Base-by-base conservation (phyloP, 2,329 filamentous ascomycete species). In the Apiospora hydei region DNA sequence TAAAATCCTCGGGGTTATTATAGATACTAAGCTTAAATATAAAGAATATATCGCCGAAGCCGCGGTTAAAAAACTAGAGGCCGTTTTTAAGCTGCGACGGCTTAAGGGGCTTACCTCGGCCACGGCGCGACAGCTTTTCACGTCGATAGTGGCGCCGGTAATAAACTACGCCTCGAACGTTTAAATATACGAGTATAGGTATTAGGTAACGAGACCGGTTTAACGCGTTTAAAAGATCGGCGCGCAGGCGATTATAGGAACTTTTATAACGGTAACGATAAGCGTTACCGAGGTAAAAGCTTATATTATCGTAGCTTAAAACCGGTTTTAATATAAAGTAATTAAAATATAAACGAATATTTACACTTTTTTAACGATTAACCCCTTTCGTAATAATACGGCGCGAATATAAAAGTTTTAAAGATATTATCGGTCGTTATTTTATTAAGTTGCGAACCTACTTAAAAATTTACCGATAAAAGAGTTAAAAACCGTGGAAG, bases 1-100 rank as follows among this genome's bases (percentile, higher is more conserved):
- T 24, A 69, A 77, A 69, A 76, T 77, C 53, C 75, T 76, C 16
- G 70, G 74, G 14, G 72, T 76, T 16, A 72, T 77, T 67, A 76
- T 78, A 66, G 77, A 78, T 47, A 53, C 53, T 0, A 64, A 69
- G 30, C 72, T 77, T 14, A 64, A 70, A 49, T 77, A 67, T 1
- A 66, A 64, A 24, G 21, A 73, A 49, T 47, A 75, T 64, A 72
- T 71, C 38, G 73, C 72, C 0, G 76, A 75, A 44, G 77, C 67
- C 21, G 44, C 26, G 4, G 24, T 14, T 11, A 69, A 41, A 34
- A 44, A 18, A 24, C 43, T 51, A 11, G 46, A 69, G 44, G 46
- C 67, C n/a, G 46, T 38, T 1, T 2, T 67, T 2, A 34, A 38
- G 4, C 64, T 67, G 21, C 43, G 38, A 41, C 64, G 64, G 21